Percentiles rank a stretch among this genome's conserved stretches.
phyloP scores from a whole-genome alignment of 352 stramenopile species.

The Phytophthora kernoviae region DNA sequence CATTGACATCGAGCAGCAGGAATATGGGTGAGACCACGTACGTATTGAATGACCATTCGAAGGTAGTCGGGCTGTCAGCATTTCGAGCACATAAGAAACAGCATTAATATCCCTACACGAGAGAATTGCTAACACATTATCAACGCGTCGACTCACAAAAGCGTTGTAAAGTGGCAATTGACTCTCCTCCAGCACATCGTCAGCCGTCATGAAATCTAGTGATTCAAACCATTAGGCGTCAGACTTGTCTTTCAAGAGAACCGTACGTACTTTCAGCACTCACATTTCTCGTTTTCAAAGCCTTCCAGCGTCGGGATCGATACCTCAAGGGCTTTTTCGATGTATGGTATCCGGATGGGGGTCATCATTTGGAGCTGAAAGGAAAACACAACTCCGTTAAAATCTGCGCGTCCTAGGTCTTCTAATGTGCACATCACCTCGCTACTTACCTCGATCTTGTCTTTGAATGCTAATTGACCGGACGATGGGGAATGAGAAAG shows the following conservation, averaged over 20 bases:
- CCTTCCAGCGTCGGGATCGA: conserved; percentile 79
- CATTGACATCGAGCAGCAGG: conserved; percentile 9
- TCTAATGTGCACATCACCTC: neutral
- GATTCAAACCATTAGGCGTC: neutral
- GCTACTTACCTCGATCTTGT: conserved; percentile 76
- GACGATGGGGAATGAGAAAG: conserved; percentile 25
- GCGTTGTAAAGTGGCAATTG: conserved; percentile 81
- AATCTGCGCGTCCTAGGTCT: neutral
- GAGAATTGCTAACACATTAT: neutral
- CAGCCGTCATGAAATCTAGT: conserved; percentile 82
- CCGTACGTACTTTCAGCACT: too few species aligned
- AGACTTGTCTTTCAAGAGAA: too few species aligned
- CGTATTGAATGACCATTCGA: conserved; percentile 90
- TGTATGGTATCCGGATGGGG: conserved; percentile 86
- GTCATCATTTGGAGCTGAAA: conserved; percentile 88
- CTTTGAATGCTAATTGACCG: conserved; percentile 66
- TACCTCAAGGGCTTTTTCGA: conserved; percentile 76
- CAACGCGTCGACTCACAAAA: conserved; percentile 55
- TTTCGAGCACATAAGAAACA: conserved; percentile 3
- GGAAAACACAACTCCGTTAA: conserved; percentile 4
- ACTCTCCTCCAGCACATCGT: conserved; percentile 84
- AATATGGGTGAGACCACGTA: conserved; percentile 26
- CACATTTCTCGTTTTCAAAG: conserved; percentile 84
- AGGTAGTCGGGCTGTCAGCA: conserved; percentile 73
- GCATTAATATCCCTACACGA: conserved; percentile 1